Evolutionary conservation across 2,329 filamentous ascomycete species (phyloP), one percentile per base, ranked within the genome.

Genomic region (Claviceps paspali): DNA sequence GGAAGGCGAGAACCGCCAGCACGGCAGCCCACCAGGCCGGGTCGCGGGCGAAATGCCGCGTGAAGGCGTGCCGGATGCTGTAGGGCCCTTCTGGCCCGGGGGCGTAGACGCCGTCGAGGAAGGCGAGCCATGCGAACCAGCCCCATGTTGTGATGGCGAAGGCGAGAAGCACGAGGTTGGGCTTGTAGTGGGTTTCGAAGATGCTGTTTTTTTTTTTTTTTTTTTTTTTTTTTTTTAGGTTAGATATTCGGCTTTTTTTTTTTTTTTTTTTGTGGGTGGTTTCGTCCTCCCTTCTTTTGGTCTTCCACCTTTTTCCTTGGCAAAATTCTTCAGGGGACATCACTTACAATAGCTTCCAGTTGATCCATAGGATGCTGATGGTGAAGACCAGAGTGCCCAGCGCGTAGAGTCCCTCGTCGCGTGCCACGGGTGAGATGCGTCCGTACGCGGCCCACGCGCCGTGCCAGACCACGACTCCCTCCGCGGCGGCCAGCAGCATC

Each of bases 181-280:
- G 75, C 50, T 84, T 85, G 63, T 79, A 77, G 57, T 87, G 79
- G 8, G 81, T 80, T 58, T 91, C 83, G 37, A 92, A 65, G 42
- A 82, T 71, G 45, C 74, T 59, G 15, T 17, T 29, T 8, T 18
- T 26, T 26, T 26, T 26, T 26, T 12, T 26, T 26, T 12, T 26
- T 26, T 26, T 26, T n/a, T n/a, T n/a, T n/a, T n/a, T n/a, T n/a
- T n/a, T n/a, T n/a, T n/a, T n/a, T n/a, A n/a, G n/a, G n/a, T n/a
- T n/a, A n/a, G n/a, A n/a, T n/a, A n/a, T n/a, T n/a, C n/a, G n/a
- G n/a, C n/a, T n/a, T n/a, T n/a, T n/a, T n/a, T n/a, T n/a, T n/a
- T n/a, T n/a, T n/a, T n/a, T n/a, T n/a, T n/a, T n/a, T n/a, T n/a
- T n/a, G n/a, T n/a, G n/a, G n/a, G n/a, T n/a, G n/a, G n/a, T n/a